Conservation (phyloP, 2,329 filamentous ascomycete species). For the Malbranchea cinnamomea region DNA sequence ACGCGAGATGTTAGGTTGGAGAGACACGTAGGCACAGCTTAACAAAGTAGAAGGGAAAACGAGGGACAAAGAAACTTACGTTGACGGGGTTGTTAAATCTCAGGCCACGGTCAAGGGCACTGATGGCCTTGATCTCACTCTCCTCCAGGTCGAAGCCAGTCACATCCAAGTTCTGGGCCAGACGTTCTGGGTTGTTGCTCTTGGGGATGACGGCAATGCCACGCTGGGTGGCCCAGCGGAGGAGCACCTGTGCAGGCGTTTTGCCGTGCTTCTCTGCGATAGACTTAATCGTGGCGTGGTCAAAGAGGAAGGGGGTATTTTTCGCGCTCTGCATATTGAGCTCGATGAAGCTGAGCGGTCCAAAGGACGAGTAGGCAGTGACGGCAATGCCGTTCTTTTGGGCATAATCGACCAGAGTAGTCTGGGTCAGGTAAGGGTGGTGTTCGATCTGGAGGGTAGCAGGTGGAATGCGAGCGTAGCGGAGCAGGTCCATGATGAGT, state of each 20-base stretch:
- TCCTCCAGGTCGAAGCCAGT: slow-evolving; percentile 50
- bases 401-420: slow-evolving; percentile 53
- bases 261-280: slow-evolving; percentile 57
- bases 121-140: slow-evolving; percentile 53
- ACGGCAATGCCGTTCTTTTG: slow-evolving; percentile 56
- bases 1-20: slow-evolving; percentile 14
- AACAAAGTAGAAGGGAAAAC: slow-evolving; percentile 9
- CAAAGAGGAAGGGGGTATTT: slow-evolving; percentile 53
- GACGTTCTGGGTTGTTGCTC: slow-evolving; percentile 42
- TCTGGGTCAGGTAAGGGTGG: slow-evolving; percentile 75
- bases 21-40: slow-evolving; percentile 1
- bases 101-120: slow-evolving; percentile 47
- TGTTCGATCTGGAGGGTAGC: slow-evolving; percentile 78
- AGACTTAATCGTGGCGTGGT: slow-evolving; percentile 48
- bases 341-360: slow-evolving; percentile 64
- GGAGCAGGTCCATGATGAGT: slow-evolving; percentile 63
- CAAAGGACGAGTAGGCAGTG: slow-evolving; percentile 75
- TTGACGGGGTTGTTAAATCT: slow-evolving; percentile 65
- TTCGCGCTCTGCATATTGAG: slow-evolving; percentile 55
- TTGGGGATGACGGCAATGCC: slow-evolving; percentile 72
- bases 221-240: slow-evolving; percentile 78
- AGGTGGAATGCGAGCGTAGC: slow-evolving; percentile 59
- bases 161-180: slow-evolving; percentile 54
- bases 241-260: slow-evolving; percentile 63
- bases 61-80: slow-evolving; percentile 32